These are phyloP conservation scores for Pythium rishiriense DNA, from an alignment of 352 stramenopile species.

Conservation along the genomic window DNA sequence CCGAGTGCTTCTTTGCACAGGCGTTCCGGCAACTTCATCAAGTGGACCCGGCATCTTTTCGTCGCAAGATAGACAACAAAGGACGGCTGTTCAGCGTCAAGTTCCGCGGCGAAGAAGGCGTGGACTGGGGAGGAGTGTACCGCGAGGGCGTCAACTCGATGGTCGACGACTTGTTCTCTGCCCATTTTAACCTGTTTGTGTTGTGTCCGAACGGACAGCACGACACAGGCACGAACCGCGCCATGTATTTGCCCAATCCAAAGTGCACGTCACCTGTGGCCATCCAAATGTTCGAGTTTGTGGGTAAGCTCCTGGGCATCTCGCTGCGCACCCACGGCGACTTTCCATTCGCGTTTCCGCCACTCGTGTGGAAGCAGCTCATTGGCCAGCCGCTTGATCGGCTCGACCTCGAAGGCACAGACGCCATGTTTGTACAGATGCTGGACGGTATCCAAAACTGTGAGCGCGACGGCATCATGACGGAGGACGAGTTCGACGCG, in stretches of 20 bases:
- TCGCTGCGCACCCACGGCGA: slow-evolving; percentile 92
- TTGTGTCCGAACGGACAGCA: slow-evolving; percentile 87
- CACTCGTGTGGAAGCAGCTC: slow-evolving; percentile 94
- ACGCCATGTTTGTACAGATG: slow-evolving; percentile 90
- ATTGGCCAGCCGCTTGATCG: slow-evolving; percentile 74
- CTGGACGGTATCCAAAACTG: slow-evolving; percentile 85
- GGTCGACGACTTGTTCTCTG: slow-evolving; percentile 87
- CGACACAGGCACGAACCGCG: slow-evolving; percentile 81
- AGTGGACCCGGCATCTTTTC: slow-evolving; percentile 83
- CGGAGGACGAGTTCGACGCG: slow-evolving; percentile 70
- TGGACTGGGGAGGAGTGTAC: slow-evolving; percentile 90
- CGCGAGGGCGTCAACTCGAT: slow-evolving; percentile 88
- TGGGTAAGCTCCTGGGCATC: slow-evolving; percentile 93
- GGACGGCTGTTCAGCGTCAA: slow-evolving; percentile 88
- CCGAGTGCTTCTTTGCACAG: slow-evolving; percentile 94
- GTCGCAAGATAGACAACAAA: slow-evolving; percentile 89
- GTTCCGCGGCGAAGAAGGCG: slow-evolving; percentile 86
- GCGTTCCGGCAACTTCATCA: slow-evolving; percentile 89
- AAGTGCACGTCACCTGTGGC: slow-evolving; percentile 87
- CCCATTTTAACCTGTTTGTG: slow-evolving; percentile 84
- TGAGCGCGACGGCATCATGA: slow-evolving; percentile 79
- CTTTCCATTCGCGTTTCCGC: slow-evolving; percentile 91
- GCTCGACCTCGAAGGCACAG: slow-evolving; percentile 86
- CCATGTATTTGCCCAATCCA: slow-evolving; percentile 88
- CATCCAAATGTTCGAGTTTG: slow-evolving; percentile 93